Base-by-base conservation (phyloP, 2,329 filamentous ascomycete genomes). In the Colletotrichum lupini region DNA sequence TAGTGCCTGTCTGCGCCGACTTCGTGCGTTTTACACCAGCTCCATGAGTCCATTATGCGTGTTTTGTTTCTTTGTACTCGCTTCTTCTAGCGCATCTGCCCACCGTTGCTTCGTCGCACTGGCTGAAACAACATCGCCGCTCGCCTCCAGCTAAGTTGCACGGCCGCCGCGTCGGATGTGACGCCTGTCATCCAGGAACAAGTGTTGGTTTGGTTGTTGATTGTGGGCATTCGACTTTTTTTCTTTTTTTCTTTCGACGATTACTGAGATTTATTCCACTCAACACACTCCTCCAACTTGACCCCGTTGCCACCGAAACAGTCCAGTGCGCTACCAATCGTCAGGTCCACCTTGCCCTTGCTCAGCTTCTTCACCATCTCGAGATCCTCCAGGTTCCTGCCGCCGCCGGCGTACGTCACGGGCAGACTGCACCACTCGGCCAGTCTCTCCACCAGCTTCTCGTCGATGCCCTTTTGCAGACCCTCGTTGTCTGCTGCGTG, bases 401-500 rank as follows among this genome's bases (percentile, higher is more conserved):
- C 97, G n/a, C 97, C 97, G 28, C 97, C 97, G 6, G 97, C 97
- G 84, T 99, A 99, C 1, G 97, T 99, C 19, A 98, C 94, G 2
- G 97, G 97, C 77, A 98, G 96, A 52, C 87, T 92, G 81, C 95
- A 98, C 95, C 97, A 98, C 76, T 92, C 85, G 1, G 95, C 91
- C 64, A 99, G 86, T 76, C 88, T 90, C 76, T 87, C 83, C 9
- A 99, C 95, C 14, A 99, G 88, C 76, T 92, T 89, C 81, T 97
- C 93, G 78, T 99, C 97, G 75, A 99, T 94, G 59, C 97, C 97
- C 78, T 91, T 90, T 82, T 98, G 97, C 56, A 98, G 87, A 14
- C 97, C 97, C 84, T 99, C 97, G 75, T 98, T 97, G 82, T 99
- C 97, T 55, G 97, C 97, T 19, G 97, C 97, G 81, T 99, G 97